These are phyloP conservation scores for Hymenoscyphus occultus DNA, from an alignment of 2,329 filamentous ascomycete species.

Conservation along the genomic window DNA sequence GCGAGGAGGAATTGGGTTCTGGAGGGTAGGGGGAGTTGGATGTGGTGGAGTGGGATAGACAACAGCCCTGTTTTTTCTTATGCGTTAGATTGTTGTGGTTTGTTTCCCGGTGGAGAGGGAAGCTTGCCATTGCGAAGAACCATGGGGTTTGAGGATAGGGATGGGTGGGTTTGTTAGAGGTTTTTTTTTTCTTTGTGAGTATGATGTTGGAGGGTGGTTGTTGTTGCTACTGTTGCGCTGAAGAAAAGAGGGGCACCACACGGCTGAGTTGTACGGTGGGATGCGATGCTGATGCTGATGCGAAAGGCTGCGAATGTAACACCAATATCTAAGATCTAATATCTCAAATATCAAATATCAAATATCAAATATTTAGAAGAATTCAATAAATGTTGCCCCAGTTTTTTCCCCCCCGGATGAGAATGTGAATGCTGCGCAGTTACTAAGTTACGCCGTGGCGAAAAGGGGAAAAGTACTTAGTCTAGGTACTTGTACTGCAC, in stretches of 20 bases:
- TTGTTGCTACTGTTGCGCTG: neutral
- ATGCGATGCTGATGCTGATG: neutral
- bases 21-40: constrained; percentile 19
- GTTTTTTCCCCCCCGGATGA: neutral
- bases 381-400: neutral
- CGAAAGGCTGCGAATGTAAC: neutral
- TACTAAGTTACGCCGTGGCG: neutral
- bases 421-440: no score
- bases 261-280: neutral
- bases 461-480: neutral
- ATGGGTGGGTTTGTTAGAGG: neutral
- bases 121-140: constrained; percentile 9
- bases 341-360: no score
- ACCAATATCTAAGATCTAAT: no score
- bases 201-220: neutral
- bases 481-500: neutral
- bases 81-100: neutral
- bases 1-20: constrained; percentile 45
- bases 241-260: constrained; percentile 3
- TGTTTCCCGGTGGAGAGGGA: no score
- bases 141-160: neutral
- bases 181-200: neutral
- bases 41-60: constrained; percentile 4
- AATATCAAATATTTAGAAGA: neutral
- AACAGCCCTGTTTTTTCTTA: constrained; percentile 10